A percentile compares a stretch with the other conserved stretches of the same genome.
phyloP scores from a whole-genome alignment of 257 asterid genomes.

The Salvia miltiorrhiza region DNA sequence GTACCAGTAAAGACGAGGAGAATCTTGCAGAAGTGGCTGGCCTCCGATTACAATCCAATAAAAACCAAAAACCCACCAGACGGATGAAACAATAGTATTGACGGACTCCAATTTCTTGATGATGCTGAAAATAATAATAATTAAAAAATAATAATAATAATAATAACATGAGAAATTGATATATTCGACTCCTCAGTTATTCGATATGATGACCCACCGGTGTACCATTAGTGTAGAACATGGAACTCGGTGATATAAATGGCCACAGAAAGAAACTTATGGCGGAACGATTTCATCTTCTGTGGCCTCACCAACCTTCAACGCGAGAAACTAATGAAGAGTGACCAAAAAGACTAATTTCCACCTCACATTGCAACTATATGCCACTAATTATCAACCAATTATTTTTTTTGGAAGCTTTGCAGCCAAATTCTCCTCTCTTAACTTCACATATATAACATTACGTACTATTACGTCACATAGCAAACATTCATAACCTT shows the following conservation, averaged over 20 bases:
- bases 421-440: neutral
- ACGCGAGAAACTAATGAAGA: neutral
- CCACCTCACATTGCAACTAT: neutral
- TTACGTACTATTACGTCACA: neutral
- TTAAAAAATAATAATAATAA: too few relatives aligned
- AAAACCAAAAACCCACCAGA: constrained; percentile 96
- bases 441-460: neutral
- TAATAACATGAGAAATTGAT: neutral
- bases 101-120: constrained; percentile 67
- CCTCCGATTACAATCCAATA: constrained; percentile 84
- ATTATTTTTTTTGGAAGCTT: neutral
- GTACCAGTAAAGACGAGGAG: constrained; percentile 94
- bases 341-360: neutral
- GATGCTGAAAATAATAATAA: constrained; percentile 40
- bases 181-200: too few relatives aligned
- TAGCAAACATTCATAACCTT: neutral
- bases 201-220: too few relatives aligned
- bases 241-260: too few relatives aligned
- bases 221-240: too few relatives aligned
- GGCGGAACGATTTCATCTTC: neutral
- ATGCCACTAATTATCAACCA: neutral
- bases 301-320: neutral
- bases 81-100: constrained; percentile 65
- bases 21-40: constrained; percentile 63
- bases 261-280: neutral